Evolutionary conservation across 139 green algal species (phyloP), one percentile per base, ranked within the genome.

Genomic region (Pseudopediastrum boryanum): DNA sequence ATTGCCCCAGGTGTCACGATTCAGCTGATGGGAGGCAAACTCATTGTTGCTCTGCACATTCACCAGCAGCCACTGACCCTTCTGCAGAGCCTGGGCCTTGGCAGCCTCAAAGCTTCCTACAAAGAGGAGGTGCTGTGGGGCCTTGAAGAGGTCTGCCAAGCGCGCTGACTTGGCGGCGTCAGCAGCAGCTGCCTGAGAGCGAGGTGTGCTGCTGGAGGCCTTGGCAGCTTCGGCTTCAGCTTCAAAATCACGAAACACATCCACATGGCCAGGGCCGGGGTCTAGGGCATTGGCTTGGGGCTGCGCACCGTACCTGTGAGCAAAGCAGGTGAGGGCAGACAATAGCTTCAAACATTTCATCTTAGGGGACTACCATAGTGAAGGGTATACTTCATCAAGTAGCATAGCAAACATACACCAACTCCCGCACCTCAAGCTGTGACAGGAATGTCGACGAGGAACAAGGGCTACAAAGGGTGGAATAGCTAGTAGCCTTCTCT

Each of bases 1-100:
- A 36, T 97, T 72, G 4, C 73, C 52, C 94, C 94, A 98, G 1
- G 90, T 96, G 77, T 98, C 94, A 3, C 94, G 71, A 82, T 98
- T 98, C 1, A 98, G 81, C 66, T 82, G 78, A 82, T 96, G 88
- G 52, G 73, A 81, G 3, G 88, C 90, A 87, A 98, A 98, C 85
- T 97, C 83, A 10, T 68, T 83, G 35, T 84, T 71, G 41, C 54
- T 85, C 82, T 98, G 94, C 50, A 98, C 46, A 77, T 98, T 98
- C 6, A 96, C 62, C 41, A 97, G 71, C 84, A 97, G 89, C 88
- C 90, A 94, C 31, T 75, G 82, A 41, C 77, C 79, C 67, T 93
- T 43, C n/a, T 79, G 19, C 12, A 12, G 46, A 31, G 59, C 74
- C 4, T 64, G 33, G 9, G 62, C 62, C 23, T 59, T 54, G 38